Base-by-base conservation (phyloP, 768 basidiomycete species). In the Pulveroboletus sp. region DNA sequence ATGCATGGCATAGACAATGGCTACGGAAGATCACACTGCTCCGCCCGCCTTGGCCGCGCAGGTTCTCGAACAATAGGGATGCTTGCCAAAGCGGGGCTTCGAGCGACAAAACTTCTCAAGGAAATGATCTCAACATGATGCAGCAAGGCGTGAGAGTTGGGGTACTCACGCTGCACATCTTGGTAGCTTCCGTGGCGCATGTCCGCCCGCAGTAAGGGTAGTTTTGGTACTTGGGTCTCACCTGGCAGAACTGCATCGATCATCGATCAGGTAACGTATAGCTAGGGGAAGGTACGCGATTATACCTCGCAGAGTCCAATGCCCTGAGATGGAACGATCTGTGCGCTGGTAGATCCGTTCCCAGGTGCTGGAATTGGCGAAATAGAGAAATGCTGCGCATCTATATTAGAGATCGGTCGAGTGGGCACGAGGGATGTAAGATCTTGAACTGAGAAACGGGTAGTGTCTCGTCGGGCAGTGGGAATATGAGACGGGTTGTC, bases 171-270 rank as follows among this genome's bases (percentile, higher is more conserved):
- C 55, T 61, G 32, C 66, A 68, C 57, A 55, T 54, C 38, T 57
- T 68, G 14, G 52, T 51, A 18, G 81, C 82, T 43, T 73, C 52
- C 14, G 73, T 63, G 15, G 81, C 82, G 57, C 83, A 85, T 46
- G 76, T 80, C 72, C 82, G 80, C 47, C 84, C 80, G 51, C 84
- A 85, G 57, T 75, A 85, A 44, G 79, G 76, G 56, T 80, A 79
- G 54, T 70, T 74, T 55, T 73, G 76, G 57, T 76, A 80, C 63
- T 82, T 85, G 5, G 81, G 79, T 52, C 77, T 80, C 60, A 73
- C 73, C 53, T 79, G 76, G 57, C 84, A 85, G 31, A 61, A 64
- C 70, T 71, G 32, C 54, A 75, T 78, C 18, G 28, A 51, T 35
- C 50, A 43, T 52, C 18, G 42, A 48, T 55, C 32, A 62, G 56